Percentiles rank a stretch among this genome's conserved stretches.
phyloP scores from a whole-genome alignment of 2,329 filamentous ascomycete species.

The Dryadomyces quercivorus region DNA sequence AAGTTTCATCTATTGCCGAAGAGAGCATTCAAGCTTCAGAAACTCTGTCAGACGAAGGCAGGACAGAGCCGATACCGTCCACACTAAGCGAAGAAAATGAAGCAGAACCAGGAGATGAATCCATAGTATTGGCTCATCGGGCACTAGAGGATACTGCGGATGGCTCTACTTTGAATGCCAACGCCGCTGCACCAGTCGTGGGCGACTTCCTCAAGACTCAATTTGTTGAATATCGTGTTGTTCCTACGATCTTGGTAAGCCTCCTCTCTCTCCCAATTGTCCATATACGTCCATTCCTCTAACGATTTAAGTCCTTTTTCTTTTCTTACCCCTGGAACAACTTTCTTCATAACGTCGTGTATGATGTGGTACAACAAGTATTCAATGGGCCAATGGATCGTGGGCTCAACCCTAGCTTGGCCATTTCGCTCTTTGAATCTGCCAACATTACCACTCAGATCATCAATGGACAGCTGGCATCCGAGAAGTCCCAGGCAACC shows the following conservation, averaged over 20 bases:
- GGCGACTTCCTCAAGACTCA: conserved; percentile 92
- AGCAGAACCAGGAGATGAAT: conserved; percentile 16
- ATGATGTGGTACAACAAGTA: conserved; percentile 97
- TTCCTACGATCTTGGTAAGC: conserved; percentile 86
- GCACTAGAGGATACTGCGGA: conserved; percentile 4
- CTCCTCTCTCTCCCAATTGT: background rate
- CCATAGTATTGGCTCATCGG: conserved; percentile 17
- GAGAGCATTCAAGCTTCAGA: no score
- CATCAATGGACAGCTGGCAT: conserved; percentile 76
- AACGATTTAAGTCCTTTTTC: conserved; percentile 66
- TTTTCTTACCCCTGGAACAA: conserved; percentile 99
- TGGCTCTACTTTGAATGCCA: background rate
- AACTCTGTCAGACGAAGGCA: background rate
- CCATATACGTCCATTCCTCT: background rate
- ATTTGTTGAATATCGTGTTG: conserved; percentile 88
- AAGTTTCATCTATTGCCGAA: no score
- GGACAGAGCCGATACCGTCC: no score
- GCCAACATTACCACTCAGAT: conserved; percentile 86
- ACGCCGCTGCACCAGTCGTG: conserved; percentile 56
- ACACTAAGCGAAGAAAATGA: conserved; percentile 4
- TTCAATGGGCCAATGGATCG: conserved; percentile 98
- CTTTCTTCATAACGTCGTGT: conserved; percentile 97
- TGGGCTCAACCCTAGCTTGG: conserved; percentile 80
- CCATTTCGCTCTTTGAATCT: conserved; percentile 84
- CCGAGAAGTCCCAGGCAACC: conserved; percentile 72